A percentile compares a stretch with the other conserved stretches of the same genome.
Evolutionary conservation across 306 rosid genomes (phyloP).

Genomic region (Acacia melanoxylon): DNA sequence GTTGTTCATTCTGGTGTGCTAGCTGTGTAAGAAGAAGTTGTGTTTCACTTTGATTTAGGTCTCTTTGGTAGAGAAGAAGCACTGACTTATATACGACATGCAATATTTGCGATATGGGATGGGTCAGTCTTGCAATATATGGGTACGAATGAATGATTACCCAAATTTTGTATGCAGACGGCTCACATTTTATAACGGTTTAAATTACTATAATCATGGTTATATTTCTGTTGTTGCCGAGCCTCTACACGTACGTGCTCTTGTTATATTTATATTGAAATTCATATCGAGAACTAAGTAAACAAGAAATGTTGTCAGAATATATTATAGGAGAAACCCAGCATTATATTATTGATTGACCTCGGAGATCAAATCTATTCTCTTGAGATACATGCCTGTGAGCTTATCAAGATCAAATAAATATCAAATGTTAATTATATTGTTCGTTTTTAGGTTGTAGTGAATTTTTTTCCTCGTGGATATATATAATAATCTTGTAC

Average conservation of each 20-base stretch:
- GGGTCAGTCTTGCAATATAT: constrained; percentile 18
- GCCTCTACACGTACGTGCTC: neutral
- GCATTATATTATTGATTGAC: neutral
- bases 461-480: neutral
- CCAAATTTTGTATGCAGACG: constrained; percentile 49
- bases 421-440: too few relatives aligned
- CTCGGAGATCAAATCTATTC: neutral
- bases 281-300: neutral
- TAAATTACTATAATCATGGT: neutral
- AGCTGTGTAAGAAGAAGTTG: neutral
- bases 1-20: neutral
- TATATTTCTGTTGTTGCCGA: neutral
- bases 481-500: too few relatives aligned
- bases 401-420: neutral
- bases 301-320: neutral
- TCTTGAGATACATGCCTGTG: neutral
- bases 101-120: neutral
- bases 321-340: neutral
- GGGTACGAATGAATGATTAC: constrained; percentile 20
- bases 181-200: neutral
- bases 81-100: constrained; percentile 15
- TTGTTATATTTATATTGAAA: neutral
- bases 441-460: too few relatives aligned
- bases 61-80: neutral
- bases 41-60: neutral